Base-by-base conservation (phyloP, 2,329 filamentous ascomycete species). In the Hypoxylon sp. region DNA sequence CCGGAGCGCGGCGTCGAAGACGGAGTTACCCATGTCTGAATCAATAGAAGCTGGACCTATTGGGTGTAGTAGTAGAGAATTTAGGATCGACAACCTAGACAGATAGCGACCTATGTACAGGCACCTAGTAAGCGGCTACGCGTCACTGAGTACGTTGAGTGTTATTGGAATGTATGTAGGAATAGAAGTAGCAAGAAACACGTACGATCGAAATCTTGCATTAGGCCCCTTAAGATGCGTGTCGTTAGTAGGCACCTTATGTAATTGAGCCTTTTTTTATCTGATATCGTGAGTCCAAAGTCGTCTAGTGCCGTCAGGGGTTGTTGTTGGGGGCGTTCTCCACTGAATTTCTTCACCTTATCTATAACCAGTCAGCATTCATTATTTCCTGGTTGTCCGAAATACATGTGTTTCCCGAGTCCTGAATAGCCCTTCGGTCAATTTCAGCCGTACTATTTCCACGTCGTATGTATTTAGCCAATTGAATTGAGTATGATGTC, bases 311-410 rank as follows among this genome's bases (percentile, higher is more conserved):
- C 51, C 13, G 33, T 24, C 50, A 51, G 42, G 55, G 54, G 52
- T 44, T 11, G 29, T 35, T 26, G 29, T 1, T 1, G 9, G 24
- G 24, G 37, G 8, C 39, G 9, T 53, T 61, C 58, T 64, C 50
- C 60, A 64, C 52, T 22, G 10, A 33, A 11, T 10, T 35, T 19
- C 48, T 19, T 24, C 19, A 17, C 14, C 55, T 68, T 68, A 68
- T 68, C 65, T 68, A 39, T 19, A 56, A 22, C 65, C 65, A 67
- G 29, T 67, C 55, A 67, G 33, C 55, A 11, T 52, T 53, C 54
- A 22, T 42, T 37, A 50, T 35, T 53, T 17, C n/a, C 6, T 22
- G n/a, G 26, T 24, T 22, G 29, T 50, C 42, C 19, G 24, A 29
- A 31, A 50, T 58, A 31, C 5, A 31, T 31, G 29, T 31, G 10